Evolutionary conservation across 2,329 filamentous ascomycete genomes (phyloP), one percentile per base, ranked within the genome.

Genomic region (Fusarium tuaranense): DNA sequence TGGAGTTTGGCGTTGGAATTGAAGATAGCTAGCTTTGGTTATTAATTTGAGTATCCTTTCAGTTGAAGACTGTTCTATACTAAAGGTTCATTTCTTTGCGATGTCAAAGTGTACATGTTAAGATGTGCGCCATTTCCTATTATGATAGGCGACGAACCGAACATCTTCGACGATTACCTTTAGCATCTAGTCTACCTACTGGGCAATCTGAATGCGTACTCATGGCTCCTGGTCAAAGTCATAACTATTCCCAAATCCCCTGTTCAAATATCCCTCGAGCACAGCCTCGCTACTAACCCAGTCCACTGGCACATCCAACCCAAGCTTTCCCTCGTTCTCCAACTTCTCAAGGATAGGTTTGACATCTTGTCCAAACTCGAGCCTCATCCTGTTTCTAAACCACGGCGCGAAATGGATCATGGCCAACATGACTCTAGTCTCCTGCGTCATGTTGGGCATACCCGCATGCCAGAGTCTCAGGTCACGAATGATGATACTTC

Each of bases 401-500:
- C 88, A 90, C 0, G 84, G 85, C 0, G 89, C 88, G 75, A 91
- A 91, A 77, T 89, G 88, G 48, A 90, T 89, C 83, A 89, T 86
- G 38, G 88, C 88, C n/a, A 91, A 80, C 89, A 91, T 91, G 20
- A 91, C 85, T 30, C 89, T 81, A 18, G 87, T 84, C 8, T 86
- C 81, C 6, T 84, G 79, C 1, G 86, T 87, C 48, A 80, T 76
- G 73, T 92, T 92, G 2, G 89, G 89, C 87, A 91, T 90, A 0
- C 90, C 90, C 0, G 89, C 89, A 78, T 92, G 90, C 90, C 90
- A 92, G 7, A 91, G 84, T 27, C 90, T 82, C 63, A 92, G 79
- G 77, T 92, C 90, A 2, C 91, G 84, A 34, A 92, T 77, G 39
- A 92, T 83, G 25, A 92, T 78, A 44, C 88, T 87, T 0, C 90